These are phyloP conservation scores for Penicillium sp. DNA, from an alignment of 2,329 filamentous ascomycete genomes.

Conservation along the genomic window DNA sequence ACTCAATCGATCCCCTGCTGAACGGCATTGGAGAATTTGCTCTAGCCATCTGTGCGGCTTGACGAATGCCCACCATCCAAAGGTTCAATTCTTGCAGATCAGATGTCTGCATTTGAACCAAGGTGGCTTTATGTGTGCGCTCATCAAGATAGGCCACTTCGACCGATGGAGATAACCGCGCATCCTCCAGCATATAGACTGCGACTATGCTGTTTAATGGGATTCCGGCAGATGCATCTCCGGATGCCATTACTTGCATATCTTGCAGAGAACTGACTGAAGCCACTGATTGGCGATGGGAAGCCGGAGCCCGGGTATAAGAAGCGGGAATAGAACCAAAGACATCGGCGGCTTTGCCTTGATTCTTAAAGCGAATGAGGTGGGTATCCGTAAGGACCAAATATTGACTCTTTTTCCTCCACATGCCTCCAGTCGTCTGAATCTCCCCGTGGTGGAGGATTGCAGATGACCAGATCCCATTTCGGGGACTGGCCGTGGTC, in stretches of 20 bases:
- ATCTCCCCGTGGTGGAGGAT: conserved; percentile 68
- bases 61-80: conserved; percentile 63
- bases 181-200: conserved; percentile 65
- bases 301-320: conserved; percentile 42
- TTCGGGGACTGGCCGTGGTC: conserved; percentile 36
- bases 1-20: conserved; percentile 59
- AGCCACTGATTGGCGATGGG: conserved; percentile 55
- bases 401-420: conserved; percentile 70
- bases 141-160: conserved; percentile 69
- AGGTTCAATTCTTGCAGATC: conserved; percentile 63
- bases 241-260: conserved; percentile 55
- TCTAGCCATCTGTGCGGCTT: conserved; percentile 56
- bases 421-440: conserved; percentile 66
- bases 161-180: conserved; percentile 62
- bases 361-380: conserved; percentile 66
- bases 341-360: conserved; percentile 61
- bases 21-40: conserved; percentile 52
- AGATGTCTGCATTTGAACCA: conserved; percentile 62
- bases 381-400: conserved; percentile 68
- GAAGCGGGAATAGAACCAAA: conserved; percentile 54
- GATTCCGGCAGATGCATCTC: conserved; percentile 54
- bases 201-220: conserved; percentile 65
- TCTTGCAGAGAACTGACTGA: conserved; percentile 63
- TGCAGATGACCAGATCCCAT: conserved; percentile 40
- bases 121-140: conserved; percentile 57